Percentiles rank a stretch among this genome's conserved stretches.
These are phyloP conservation scores for Neurospora pannonica DNA, from an alignment of 495 filamentous ascomycete genomes.

Conservation along the genomic window DNA sequence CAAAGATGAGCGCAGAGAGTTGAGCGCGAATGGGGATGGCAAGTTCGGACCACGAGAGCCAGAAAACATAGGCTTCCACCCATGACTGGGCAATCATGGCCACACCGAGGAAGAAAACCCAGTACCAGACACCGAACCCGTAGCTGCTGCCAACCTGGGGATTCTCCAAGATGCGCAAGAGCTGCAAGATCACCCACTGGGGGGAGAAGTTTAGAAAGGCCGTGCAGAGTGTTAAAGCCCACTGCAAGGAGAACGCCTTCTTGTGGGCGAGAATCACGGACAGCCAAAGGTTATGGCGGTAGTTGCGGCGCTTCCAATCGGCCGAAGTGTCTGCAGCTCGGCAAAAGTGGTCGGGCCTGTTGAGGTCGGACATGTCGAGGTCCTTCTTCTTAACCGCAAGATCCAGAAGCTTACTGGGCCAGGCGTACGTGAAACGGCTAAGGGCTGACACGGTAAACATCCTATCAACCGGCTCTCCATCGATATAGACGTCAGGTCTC, in stretches of 20 bases:
- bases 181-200: slow-evolving; percentile 56
- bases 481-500: slow-evolving; percentile 54
- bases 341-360: slow-evolving; percentile 40
- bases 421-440: slow-evolving; percentile 54
- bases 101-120: slow-evolving; percentile 54
- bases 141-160: slow-evolving; percentile 31
- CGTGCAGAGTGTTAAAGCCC: slow-evolving; percentile 39
- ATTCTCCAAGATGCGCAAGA: slow-evolving; percentile 56
- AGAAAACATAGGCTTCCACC: slow-evolving; percentile 53
- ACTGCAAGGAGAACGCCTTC: slow-evolving; percentile 43
- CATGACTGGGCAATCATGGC: slow-evolving; percentile 46
- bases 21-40: slow-evolving; percentile 58
- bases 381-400: slow-evolving; percentile 44
- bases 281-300: slow-evolving; percentile 50
- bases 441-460: slow-evolving; percentile 52
- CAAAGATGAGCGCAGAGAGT: slow-evolving; percentile 63
- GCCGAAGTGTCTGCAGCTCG: slow-evolving; percentile 38
- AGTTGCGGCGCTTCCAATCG: slow-evolving; percentile 42
- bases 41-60: slow-evolving; percentile 55
- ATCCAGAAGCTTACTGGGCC: slow-evolving; percentile 46
- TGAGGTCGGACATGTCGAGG: slow-evolving; percentile 52
- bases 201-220: slow-evolving; percentile 57
- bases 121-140: slow-evolving; percentile 50
- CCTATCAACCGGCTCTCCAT: slow-evolving; percentile 52
- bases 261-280: slow-evolving; percentile 48